A percentile compares a stretch with the other conserved stretches of the same genome.
These are phyloP conservation scores for Colletotrichum eremochloae DNA, from an alignment of 2,329 filamentous ascomycete genomes.

Conservation along the genomic window DNA sequence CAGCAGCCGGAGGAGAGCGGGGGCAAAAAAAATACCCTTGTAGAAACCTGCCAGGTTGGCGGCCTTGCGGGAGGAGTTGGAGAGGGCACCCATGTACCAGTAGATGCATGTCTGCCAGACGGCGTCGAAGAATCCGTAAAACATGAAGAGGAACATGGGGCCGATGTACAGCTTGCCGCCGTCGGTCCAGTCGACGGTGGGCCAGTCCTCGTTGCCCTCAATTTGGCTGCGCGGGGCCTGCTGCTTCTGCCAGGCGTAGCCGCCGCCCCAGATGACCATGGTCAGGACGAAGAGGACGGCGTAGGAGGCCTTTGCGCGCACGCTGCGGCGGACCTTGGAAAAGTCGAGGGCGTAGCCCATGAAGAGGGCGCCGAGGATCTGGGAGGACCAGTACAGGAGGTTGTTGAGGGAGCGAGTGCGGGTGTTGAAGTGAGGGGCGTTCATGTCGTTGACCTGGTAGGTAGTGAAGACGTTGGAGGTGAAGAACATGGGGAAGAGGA, in stretches of 20 bases:
- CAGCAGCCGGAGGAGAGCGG: neutral
- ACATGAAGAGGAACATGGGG: slow-evolving; percentile 90
- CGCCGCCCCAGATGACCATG: slow-evolving; percentile 85
- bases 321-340: slow-evolving; percentile 69
- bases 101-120: slow-evolving; percentile 92
- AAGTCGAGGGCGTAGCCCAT: slow-evolving; percentile 81
- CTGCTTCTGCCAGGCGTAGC: slow-evolving; percentile 79
- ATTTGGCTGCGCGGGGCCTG: slow-evolving; percentile 65
- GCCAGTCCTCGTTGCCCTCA: slow-evolving; percentile 44
- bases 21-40: slow-evolving; percentile 62
- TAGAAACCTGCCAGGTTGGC: slow-evolving; percentile 94
- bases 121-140: slow-evolving; percentile 91
- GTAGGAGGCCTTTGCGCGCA: slow-evolving; percentile 76
- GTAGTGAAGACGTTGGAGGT: slow-evolving; percentile 88
- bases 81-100: slow-evolving; percentile 95
- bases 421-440: slow-evolving; percentile 77
- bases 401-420: slow-evolving; percentile 83
- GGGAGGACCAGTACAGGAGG: slow-evolving; percentile 82
- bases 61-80: slow-evolving; percentile 91
- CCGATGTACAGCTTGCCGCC: slow-evolving; percentile 72
- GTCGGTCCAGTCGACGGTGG: slow-evolving; percentile 73
- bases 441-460: slow-evolving; percentile 80
- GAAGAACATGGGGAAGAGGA: slow-evolving; percentile 87
- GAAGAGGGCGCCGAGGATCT: slow-evolving; percentile 81
- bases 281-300: slow-evolving; percentile 75